Base-by-base conservation (phyloP, 768 basidiomycete genomes). In the Mycena indigotica region DNA sequence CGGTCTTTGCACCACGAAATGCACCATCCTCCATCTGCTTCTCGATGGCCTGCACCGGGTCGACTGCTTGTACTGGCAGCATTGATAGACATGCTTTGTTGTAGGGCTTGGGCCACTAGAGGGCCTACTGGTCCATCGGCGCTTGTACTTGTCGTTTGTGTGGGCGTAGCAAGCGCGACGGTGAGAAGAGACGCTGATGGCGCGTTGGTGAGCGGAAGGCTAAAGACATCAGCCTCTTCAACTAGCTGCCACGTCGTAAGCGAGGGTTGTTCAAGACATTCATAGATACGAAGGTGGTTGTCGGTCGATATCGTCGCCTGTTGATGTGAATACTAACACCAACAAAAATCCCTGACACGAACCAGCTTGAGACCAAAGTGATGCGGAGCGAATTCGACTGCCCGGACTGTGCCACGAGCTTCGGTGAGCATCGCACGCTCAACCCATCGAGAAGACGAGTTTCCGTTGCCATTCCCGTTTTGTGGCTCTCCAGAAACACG, bases 1-100 rank as follows among this genome's bases (percentile, higher is more conserved):
- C 83, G 81, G 66, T 98, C 97, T 67, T 93, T 93, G 72, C 95
- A 98, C 95, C 95, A 99, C 6, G 89, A 89, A 40, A 99, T 72
- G 55, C 87, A 89, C 94, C 94, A 98, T 1, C 91, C 95, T 3
- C 93, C 93, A 53, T 93, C 88, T 2, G 93, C 93, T 70, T 95
- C 91, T 39, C 88, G 79, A 63, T 84, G 86, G 0, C 84, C 87
- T 23, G 75, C 58, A 1, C 83, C 81, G 16, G 77, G 73, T 55
- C 78, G 61, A 64, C 50, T 63, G 66, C 49, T 60, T 71, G 65
- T 21, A 56, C 19, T 3, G 55, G 15, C 21, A 48, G 32, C 63
- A 66, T 56, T 77, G 76, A 57, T 76, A 76, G 24, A 76, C 62
- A 48, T 28, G 39, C 74, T 72, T 66, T 85, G 86, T 54, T 85